Conservation (phyloP, 164 flowering plant species). For the Vitis rupestris region DNA sequence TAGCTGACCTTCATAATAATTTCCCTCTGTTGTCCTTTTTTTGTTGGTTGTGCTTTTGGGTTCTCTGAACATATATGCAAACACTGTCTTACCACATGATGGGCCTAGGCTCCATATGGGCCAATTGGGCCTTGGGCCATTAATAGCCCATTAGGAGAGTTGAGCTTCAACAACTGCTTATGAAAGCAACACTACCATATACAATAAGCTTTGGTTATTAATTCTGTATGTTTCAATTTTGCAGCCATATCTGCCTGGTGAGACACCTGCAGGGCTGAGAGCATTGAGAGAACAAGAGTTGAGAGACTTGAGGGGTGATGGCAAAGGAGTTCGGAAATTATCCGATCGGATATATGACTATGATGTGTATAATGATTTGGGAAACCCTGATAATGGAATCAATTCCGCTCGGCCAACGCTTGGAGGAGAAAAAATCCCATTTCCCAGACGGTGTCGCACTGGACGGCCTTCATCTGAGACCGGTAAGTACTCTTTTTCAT, state of each 20-base stretch:
- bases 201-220: neutral
- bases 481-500: constrained; percentile 34
- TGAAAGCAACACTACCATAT: neutral
- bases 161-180: no score
- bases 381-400: constrained; percentile 84
- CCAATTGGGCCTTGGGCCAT: no score
- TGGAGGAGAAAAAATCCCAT: constrained; percentile 71
- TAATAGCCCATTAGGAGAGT: no score
- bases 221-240: constrained; percentile 1
- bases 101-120: no score
- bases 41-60: no score
- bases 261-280: constrained; percentile 81
- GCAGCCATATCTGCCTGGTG: constrained; percentile 89
- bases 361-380: constrained; percentile 87
- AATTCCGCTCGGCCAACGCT: constrained; percentile 64
- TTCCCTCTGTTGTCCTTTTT: no score
- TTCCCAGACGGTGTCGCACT: constrained; percentile 90
- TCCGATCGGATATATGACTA: constrained; percentile 81
- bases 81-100: no score
- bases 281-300: constrained; percentile 77
- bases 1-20: no score
- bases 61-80: no score
- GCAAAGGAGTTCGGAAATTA: constrained; percentile 67
- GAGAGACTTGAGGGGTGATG: constrained; percentile 76
- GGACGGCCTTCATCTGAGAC: constrained; percentile 77